phyloP scores from a whole-genome alignment of 441 rosid genomes.

The Manihot esculenta region DNA sequence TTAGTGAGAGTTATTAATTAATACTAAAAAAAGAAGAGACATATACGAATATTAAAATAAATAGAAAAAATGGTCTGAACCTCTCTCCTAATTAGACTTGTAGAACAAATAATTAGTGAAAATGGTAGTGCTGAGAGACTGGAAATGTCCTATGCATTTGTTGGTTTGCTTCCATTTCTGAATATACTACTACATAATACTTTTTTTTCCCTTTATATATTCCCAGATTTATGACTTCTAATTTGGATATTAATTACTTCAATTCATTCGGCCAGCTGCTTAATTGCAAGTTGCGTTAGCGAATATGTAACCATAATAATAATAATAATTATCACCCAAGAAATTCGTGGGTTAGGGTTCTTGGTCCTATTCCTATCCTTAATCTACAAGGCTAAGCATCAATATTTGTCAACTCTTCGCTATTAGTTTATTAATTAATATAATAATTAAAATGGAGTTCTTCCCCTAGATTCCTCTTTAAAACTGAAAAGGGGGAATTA shows the following conservation, averaged over 20 bases:
- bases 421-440: slow-evolving; percentile 13
- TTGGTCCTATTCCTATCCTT: background rate
- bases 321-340: background rate
- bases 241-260: background rate
- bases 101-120: background rate
- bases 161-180: background rate
- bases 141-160: background rate
- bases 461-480: slow-evolving; percentile 17
- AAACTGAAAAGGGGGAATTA: background rate
- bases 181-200: background rate
- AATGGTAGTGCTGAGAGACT: background rate
- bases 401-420: background rate
- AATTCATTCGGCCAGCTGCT: slow-evolving; percentile 3
- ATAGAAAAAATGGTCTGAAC: background rate
- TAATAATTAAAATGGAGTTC: background rate
- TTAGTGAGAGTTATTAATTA: no score
- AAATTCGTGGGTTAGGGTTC: background rate
- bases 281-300: slow-evolving; percentile 6
- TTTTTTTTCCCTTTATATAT: background rate
- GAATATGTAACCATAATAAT: no score
- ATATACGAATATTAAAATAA: no score
- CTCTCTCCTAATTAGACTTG: background rate
- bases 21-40: no score
- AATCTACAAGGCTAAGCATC: background rate
- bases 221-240: background rate